Conservation (phyloP, 2,329 filamentous ascomycete species). For the Aspergillus jensenii region DNA sequence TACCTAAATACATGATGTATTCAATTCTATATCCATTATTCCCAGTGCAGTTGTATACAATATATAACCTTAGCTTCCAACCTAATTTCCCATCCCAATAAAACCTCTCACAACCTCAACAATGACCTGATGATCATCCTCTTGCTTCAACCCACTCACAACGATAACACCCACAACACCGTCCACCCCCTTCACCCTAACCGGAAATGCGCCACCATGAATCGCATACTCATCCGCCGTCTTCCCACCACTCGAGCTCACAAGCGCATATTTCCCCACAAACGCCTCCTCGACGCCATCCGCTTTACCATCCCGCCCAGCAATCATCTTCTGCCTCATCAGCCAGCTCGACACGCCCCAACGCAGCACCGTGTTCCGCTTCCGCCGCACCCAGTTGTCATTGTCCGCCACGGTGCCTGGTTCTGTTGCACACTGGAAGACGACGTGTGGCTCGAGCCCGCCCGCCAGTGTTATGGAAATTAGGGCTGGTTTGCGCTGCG, state of each 20-base stretch:
- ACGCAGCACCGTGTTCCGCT: constrained; percentile 69
- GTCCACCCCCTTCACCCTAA: constrained; percentile 71
- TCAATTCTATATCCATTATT: not conserved
- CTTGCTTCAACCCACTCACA: constrained; percentile 72
- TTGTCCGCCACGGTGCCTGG: constrained; percentile 70
- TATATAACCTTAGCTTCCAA: not conserved
- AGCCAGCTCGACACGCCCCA: constrained; percentile 71
- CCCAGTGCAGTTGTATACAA: not conserved
- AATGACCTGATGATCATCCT: constrained; percentile 75
- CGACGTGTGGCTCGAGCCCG: constrained; percentile 48
- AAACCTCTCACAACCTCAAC: constrained; percentile 65
- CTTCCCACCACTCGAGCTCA: constrained; percentile 46
- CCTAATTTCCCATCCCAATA: constrained; percentile 18
- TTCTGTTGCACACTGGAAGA: constrained; percentile 71
- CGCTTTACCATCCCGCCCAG: constrained; percentile 11
- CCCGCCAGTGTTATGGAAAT: constrained; percentile 41
- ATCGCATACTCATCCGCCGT: constrained; percentile 66
- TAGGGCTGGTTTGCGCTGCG: constrained; percentile 38
- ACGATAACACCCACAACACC: constrained; percentile 73
- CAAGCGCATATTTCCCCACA: constrained; percentile 63
- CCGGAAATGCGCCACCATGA: constrained; percentile 73
- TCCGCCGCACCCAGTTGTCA: constrained; percentile 68
- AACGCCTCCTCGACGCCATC: constrained; percentile 64
- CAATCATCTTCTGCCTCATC: constrained; percentile 64
- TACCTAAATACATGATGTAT: constrained; percentile 13